Evolutionary conservation across 768 basidiomycete species (phyloP), one percentile per base, ranked within the genome.

Genomic region (Trametes coccinea): DNA sequence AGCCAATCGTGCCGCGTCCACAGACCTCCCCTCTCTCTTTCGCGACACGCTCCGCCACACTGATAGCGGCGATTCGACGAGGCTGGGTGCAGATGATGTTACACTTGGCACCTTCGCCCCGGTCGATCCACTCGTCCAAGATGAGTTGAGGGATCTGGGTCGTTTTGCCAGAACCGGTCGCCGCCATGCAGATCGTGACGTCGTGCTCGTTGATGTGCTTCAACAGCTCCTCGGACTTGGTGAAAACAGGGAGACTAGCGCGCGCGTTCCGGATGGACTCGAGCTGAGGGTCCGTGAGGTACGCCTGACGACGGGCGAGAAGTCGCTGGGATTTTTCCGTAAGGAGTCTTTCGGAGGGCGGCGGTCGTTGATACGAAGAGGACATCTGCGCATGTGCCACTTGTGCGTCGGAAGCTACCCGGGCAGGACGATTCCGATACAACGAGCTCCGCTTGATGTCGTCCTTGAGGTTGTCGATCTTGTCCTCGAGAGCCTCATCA

Each of bases 61-160:
- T 92, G 70, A 95, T 89, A 29, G 95, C 94, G 8, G 95, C 94
- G 48, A 97, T 79, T 55, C 95, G 85, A 61, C 95, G 85, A 14
- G 95, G 95, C 70, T 98, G 95, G 0, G 95, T 97, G 70, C 94
- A 97, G 30, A 97, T 78, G 65, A 98, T 83, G 70, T 97, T 96
- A 76, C 93, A 96, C 52, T 78, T 74, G 1, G 92, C 87, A 14
- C 95, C 95, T 56, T 91, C 79, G n/a, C 87, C 91, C 14, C 80
- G 77, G 16, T 87, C 79, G 60, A 94, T 94, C 69, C 82, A 88
- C 45, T 90, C 83, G 68, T 98, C 95, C 51, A 98, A 80, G 64
- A 97, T 86, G 49, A 97, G 80, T 72, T 97, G 95, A 5, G 95
- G 95, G 29, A 97, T 84, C 73, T 98, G 95, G 0, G 95, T 97